These are phyloP conservation scores for Nigrospora oryzae DNA, from an alignment of 2,329 filamentous ascomycete genomes.

Conservation along the genomic window DNA sequence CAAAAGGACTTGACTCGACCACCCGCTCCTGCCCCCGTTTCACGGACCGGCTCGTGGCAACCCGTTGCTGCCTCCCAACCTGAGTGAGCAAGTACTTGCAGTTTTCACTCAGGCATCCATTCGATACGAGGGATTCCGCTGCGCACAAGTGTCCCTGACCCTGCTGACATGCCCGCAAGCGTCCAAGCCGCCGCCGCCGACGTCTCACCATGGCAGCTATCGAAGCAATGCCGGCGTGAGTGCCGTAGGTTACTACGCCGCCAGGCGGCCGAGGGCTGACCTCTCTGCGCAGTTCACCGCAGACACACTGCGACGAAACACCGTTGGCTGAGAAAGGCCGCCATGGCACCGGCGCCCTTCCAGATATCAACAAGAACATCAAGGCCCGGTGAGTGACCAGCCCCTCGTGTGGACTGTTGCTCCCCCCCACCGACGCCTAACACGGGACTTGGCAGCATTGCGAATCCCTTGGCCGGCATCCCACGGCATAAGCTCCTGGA, in stretches of 20 bases:
- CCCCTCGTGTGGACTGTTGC: neutral
- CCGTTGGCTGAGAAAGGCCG: slow-evolving; percentile 27
- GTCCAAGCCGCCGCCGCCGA: no score
- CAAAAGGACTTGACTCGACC: no score
- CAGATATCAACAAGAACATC: slow-evolving; percentile 36
- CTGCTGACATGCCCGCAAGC: no score
- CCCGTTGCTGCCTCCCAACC: no score
- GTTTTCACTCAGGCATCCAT: no score
- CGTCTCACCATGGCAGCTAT: neutral
- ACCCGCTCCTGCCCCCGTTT: no score
- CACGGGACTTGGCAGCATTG: slow-evolving; percentile 29
- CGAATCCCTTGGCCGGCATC: slow-evolving; percentile 48
- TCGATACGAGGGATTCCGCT: no score
- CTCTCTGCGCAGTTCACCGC: neutral
- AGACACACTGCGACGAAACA: slow-evolving; percentile 10
- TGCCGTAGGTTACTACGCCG: neutral
- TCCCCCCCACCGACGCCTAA: slow-evolving; percentile 1
- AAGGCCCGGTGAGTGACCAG: slow-evolving; percentile 32
- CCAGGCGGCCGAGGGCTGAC: neutral
- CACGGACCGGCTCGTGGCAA: no score
- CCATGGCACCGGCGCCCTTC: slow-evolving; percentile 18
- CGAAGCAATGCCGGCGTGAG: neutral
- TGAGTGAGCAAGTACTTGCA: no score
- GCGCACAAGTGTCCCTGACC: no score
- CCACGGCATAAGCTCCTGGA: slow-evolving; percentile 37